phyloP scores from a whole-genome alignment of 495 filamentous ascomycete genomes.

The Thermothielavioides terrestris region DNA sequence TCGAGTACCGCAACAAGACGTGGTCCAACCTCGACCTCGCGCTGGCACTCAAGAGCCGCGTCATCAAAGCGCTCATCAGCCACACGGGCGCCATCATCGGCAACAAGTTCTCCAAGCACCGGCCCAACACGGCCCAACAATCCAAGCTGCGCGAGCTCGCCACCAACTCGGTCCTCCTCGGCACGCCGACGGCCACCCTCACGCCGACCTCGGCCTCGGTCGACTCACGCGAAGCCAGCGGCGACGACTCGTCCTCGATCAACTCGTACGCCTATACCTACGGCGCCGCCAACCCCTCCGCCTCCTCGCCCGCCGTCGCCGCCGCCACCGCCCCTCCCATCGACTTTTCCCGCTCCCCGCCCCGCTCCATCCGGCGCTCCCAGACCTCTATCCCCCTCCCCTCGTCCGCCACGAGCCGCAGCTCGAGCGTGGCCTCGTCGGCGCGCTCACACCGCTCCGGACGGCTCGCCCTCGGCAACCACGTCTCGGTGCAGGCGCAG shows the following conservation, averaged over 20 bases:
- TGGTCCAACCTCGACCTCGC: conserved; percentile 98
- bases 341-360: conserved; percentile 44
- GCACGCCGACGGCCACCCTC: conserved; percentile 30
- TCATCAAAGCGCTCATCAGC: conserved; percentile 87
- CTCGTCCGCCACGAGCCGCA: conserved; percentile 33
- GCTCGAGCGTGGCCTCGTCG: conserved; percentile 39
- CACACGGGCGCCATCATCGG: conserved; percentile 94
- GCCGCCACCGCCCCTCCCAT: too few relatives aligned
- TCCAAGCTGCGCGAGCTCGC: conserved; percentile 74
- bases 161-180: conserved; percentile 46
- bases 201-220: too few relatives aligned
- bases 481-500: conserved; percentile 15
- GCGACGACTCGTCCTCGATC: conserved; percentile 42
- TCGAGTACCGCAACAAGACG: conserved; percentile 96
- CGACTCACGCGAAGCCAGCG: conserved; percentile 37
- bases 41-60: conserved; percentile 81
- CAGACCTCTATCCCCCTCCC: conserved; percentile 32
- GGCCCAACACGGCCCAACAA: conserved; percentile 67
- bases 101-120: conserved; percentile 89
- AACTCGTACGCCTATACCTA: too few relatives aligned
- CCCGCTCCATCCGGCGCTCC: conserved; percentile 33
- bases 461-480: neutral
- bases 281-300: too few relatives aligned
- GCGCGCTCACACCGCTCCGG: conserved; percentile 28
- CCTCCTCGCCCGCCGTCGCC: too few relatives aligned